A percentile compares a stretch with the other conserved stretches of the same genome.
phyloP scores from a whole-genome alignment of 306 rosid species.

The Quercus wislizeni region DNA sequence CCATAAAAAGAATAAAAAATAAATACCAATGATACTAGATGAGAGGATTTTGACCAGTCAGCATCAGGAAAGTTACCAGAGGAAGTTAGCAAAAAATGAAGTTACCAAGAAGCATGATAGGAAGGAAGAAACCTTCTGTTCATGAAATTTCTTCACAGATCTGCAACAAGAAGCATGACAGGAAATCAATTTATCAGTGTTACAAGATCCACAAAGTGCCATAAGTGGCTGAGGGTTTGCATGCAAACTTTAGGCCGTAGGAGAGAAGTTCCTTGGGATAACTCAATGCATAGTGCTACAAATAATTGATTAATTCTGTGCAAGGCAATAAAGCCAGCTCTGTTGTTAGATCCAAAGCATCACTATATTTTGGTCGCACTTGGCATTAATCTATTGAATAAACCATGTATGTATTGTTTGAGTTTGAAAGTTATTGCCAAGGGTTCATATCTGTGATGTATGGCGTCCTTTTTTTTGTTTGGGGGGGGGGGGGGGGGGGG shows the following conservation, averaged over 20 bases:
- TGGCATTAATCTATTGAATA: neutral
- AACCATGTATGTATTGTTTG: neutral
- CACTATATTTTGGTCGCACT: neutral
- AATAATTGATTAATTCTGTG: neutral
- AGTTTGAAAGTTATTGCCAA: neutral
- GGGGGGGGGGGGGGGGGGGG: too few species aligned
- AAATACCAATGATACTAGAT: neutral
- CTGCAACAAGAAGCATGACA: neutral
- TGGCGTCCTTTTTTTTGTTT: neutral
- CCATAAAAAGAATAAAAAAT: too few species aligned
- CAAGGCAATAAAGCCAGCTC: neutral
- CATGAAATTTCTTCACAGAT: neutral
- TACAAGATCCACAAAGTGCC: neutral
- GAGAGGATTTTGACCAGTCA: neutral
- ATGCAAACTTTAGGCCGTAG: neutral
- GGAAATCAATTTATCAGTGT: neutral
- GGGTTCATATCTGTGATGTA: neutral
- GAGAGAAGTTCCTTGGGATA: neutral
- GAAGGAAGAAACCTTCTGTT: neutral
- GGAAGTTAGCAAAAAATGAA: neutral
- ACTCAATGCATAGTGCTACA: neutral
- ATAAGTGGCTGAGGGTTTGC: neutral
- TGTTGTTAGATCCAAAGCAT: neutral
- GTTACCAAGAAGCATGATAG: neutral
- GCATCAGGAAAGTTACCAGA: neutral